Evolutionary conservation across 176 grass and related monocot genomes (phyloP).

Genomic region (Avena sativa): DNA sequence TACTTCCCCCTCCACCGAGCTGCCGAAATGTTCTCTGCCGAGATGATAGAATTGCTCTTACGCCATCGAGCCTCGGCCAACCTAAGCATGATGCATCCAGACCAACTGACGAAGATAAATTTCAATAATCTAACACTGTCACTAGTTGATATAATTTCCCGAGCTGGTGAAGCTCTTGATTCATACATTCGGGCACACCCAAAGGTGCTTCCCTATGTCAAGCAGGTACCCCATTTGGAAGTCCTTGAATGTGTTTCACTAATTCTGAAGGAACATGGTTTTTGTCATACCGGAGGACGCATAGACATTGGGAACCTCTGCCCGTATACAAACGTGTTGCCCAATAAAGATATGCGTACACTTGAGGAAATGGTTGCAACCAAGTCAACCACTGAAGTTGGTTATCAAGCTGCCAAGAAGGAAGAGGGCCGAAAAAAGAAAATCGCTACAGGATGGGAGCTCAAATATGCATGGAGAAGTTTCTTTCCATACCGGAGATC

Average conservation of each 20-base stretch:
- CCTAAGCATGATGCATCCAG: not conserved
- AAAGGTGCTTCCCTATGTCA: not conserved
- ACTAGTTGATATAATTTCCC: not conserved
- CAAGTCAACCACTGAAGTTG: not conserved
- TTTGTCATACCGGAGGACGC: not conserved
- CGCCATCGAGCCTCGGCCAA: no score
- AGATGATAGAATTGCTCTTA: no score
- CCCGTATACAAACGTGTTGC: not conserved
- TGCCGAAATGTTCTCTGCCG: no score
- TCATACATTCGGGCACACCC: conserved; percentile 18
- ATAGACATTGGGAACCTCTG: conserved; percentile 12
- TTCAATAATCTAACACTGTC: no score
- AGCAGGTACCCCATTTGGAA: not conserved
- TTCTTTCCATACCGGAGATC: conserved; percentile 18
- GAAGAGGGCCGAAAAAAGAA: not conserved
- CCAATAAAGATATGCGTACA: not conserved
- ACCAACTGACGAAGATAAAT: not conserved
- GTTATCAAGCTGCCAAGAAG: not conserved
- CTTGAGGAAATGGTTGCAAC: no score
- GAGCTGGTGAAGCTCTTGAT: conserved; percentile 39
- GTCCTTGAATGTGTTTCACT: not conserved
- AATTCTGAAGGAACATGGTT: conserved; percentile 30
- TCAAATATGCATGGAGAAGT: conserved; percentile 7
- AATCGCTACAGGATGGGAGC: not conserved
- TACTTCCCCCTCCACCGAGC: no score